Evolutionary conservation across 2,329 filamentous ascomycete genomes (phyloP).

Genomic region (Zarea fungicola): DNA sequence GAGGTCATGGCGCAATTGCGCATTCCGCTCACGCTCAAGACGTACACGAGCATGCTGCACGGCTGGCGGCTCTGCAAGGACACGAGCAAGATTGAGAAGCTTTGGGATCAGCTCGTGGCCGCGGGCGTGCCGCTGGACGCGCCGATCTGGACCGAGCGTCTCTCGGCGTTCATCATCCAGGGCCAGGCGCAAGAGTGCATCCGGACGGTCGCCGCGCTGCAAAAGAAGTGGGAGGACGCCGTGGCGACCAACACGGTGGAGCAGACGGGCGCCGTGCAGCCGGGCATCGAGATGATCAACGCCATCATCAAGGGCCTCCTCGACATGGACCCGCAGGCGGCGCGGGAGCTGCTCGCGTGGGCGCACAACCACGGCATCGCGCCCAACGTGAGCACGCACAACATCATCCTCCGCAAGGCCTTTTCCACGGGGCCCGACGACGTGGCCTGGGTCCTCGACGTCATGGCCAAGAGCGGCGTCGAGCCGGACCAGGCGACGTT

Average conservation of each 20-base stretch:
- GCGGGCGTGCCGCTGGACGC: constrained; percentile 57
- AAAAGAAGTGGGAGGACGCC: constrained; percentile 48
- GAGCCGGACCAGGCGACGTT: constrained; percentile 64
- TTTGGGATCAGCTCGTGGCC: constrained; percentile 61
- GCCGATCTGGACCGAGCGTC: constrained; percentile 64
- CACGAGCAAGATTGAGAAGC: constrained; percentile 51
- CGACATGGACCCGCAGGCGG: constrained; percentile 41
- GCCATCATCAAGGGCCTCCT: constrained; percentile 62
- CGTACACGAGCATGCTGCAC: constrained; percentile 69
- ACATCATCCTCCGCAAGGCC: constrained; percentile 60
- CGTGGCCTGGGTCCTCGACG: constrained; percentile 46
- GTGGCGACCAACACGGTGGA: constrained; percentile 21
- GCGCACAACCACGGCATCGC: constrained; percentile 49
- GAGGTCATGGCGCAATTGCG: constrained; percentile 42
- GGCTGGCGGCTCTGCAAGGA: constrained; percentile 61
- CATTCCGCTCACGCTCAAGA: constrained; percentile 54
- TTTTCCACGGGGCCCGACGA: constrained; percentile 45
- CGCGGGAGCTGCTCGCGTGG: constrained; percentile 53
- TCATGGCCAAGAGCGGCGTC: constrained; percentile 54
- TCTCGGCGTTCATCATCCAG: constrained; percentile 58
- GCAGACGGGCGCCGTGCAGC: constrained; percentile 45
- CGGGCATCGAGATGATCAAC: constrained; percentile 62
- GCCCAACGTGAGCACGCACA: constrained; percentile 58
- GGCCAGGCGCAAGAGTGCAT: constrained; percentile 53
- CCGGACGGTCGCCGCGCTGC: constrained; percentile 61